phyloP scores from a whole-genome alignment of 257 asterid species.

The Ligustrum vulgare region DNA sequence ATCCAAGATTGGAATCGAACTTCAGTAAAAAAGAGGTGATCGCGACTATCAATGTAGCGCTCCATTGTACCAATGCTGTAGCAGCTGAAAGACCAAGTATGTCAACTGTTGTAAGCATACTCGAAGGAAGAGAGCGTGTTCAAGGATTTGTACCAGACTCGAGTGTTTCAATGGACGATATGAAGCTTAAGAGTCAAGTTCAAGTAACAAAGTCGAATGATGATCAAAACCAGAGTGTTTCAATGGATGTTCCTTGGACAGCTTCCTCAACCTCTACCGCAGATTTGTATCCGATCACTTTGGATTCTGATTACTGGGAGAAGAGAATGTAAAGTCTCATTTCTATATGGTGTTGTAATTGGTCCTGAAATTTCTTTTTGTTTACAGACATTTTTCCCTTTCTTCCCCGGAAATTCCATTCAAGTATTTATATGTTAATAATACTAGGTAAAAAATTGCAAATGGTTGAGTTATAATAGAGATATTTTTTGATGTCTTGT shows the following conservation, averaged over 20 bases:
- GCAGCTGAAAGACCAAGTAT: slow-evolving; percentile 57
- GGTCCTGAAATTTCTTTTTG: neutral
- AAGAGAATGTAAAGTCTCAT: slow-evolving; percentile 28
- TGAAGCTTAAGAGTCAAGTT: neutral
- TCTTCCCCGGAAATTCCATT: neutral
- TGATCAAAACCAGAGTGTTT: neutral
- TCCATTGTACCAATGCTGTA: slow-evolving; percentile 46
- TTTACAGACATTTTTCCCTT: neutral
- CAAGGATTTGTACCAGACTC: slow-evolving; percentile 21
- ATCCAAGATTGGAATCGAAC: slow-evolving; percentile 44
- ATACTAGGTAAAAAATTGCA: neutral
- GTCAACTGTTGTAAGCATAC: slow-evolving; percentile 64
- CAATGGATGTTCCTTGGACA: slow-evolving; percentile 21
- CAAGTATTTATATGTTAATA: no score
- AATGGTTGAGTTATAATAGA: neutral
- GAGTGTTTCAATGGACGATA: neutral
- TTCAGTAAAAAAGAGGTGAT: slow-evolving; percentile 40
- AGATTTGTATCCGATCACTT: slow-evolving; percentile 27
- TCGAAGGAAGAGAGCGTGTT: slow-evolving; percentile 45
- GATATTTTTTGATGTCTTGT: neutral
- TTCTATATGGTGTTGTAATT: neutral
- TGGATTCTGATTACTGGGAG: slow-evolving; percentile 50
- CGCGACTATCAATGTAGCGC: slow-evolving; percentile 44
- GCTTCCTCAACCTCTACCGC: slow-evolving; percentile 10
- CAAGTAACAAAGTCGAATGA: neutral